Conservation (phyloP, 495 filamentous ascomycete genomes). For the Cladorrhinum samala region DNA sequence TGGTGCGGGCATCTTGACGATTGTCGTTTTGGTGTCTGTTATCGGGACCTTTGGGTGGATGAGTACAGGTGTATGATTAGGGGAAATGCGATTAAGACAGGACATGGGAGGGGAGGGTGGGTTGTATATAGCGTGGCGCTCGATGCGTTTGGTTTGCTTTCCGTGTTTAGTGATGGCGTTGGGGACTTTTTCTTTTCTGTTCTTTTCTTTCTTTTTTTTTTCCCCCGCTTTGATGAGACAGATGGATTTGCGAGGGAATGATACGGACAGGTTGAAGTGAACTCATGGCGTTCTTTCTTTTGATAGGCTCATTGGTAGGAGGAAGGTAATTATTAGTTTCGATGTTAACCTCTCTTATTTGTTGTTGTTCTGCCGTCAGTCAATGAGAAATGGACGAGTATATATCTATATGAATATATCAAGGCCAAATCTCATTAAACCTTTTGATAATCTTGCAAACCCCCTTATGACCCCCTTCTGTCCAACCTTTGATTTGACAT, state of each 20-base stretch:
- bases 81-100: not conserved
- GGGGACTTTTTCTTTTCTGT: not conserved
- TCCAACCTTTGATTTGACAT: constrained; percentile 39
- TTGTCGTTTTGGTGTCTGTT: constrained; percentile 33
- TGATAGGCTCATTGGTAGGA: too few species aligned
- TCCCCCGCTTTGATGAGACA: too few species aligned
- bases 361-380: too few species aligned
- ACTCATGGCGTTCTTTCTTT: too few species aligned
- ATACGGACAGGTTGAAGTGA: too few species aligned
- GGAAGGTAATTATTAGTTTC: too few species aligned
- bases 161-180: not conserved
- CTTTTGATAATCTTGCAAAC: constrained; percentile 38
- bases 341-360: too few species aligned
- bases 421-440: constrained; percentile 33
- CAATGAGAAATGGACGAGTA: too few species aligned
- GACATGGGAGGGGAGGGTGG: not conserved
- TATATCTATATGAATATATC: too few species aligned
- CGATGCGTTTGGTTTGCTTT: not conserved
- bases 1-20: constrained; percentile 60
- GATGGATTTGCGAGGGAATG: too few species aligned
- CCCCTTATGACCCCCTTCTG: constrained; percentile 34
- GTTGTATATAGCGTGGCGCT: not conserved
- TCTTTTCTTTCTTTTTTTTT: too few species aligned
- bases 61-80: constrained; percentile 33
- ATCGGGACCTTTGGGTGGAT: constrained; percentile 43